Conservation (phyloP, 164 flowering plant species). For the Vitis vinifera region ASM3070453v1 NC_081821.1:10467501-10468000, state of each 20-base stretch:
- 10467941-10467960: too few relatives aligned
- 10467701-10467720: slow-evolving; percentile 5
- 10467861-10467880: background rate
- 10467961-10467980: too few relatives aligned
- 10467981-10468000: too few relatives aligned
- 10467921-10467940: background rate
- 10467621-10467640: background rate
- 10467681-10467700: background rate
- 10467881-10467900: background rate
- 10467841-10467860: slow-evolving; percentile 91
- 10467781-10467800: slow-evolving; percentile 87
- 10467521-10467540: background rate
- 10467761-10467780: slow-evolving; percentile 85
- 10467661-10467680: background rate
- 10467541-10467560: background rate
- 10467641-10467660: background rate
- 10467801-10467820: slow-evolving; percentile 78
- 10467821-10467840: slow-evolving; percentile 81
- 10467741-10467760: slow-evolving; percentile 84
- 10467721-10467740: slow-evolving; percentile 46
- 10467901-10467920: background rate
- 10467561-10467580: background rate
- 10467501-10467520: background rate
- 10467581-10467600: background rate
- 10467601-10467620: background rate